phyloP scores from a whole-genome alignment of 2,329 filamentous ascomycete genomes.

The Colletotrichum sp. region DNA sequence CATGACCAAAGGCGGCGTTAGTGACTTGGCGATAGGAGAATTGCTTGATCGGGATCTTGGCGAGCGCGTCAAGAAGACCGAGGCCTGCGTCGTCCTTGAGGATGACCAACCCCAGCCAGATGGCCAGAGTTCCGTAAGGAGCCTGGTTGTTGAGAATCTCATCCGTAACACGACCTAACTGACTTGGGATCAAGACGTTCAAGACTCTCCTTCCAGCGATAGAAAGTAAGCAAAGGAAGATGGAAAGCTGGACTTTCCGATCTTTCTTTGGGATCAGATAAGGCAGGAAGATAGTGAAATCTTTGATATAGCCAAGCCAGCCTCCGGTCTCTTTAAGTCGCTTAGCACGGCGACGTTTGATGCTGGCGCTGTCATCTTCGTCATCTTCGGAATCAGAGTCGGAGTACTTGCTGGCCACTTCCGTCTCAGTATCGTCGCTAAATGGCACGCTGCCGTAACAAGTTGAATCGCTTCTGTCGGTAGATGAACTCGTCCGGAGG shows the following conservation, averaged over 20 bases:
- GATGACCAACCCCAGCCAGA: slow-evolving; percentile 2
- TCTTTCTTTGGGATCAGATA: slow-evolving; percentile 34
- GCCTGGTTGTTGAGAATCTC: slow-evolving; percentile 26
- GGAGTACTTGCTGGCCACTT: neutral
- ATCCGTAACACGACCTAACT: slow-evolving; percentile 36
- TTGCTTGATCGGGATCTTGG: slow-evolving; percentile 39
- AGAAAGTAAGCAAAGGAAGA: slow-evolving; percentile 28
- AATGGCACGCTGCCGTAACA: neutral
- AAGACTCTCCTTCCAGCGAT: slow-evolving; percentile 28
- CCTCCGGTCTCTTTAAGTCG: slow-evolving; percentile 32
- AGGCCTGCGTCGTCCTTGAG: neutral
- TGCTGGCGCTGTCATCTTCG: slow-evolving; percentile 27
- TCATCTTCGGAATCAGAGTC: slow-evolving; percentile 14
- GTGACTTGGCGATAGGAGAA: slow-evolving; percentile 59
- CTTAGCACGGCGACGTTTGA: slow-evolving; percentile 30
- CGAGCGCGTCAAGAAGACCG: slow-evolving; percentile 25
- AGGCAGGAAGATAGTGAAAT: slow-evolving; percentile 34
- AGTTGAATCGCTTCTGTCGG: neutral
- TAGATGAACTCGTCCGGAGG: neutral
- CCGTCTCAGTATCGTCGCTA: neutral
- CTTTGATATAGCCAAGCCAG: slow-evolving; percentile 34
- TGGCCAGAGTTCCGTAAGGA: neutral
- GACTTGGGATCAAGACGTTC: slow-evolving; percentile 34
- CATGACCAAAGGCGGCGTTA: slow-evolving; percentile 67
- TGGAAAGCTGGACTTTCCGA: slow-evolving; percentile 31